Conservation (phyloP, 2,329 filamentous ascomycete genomes). For the Fusarium virguliforme region DNA sequence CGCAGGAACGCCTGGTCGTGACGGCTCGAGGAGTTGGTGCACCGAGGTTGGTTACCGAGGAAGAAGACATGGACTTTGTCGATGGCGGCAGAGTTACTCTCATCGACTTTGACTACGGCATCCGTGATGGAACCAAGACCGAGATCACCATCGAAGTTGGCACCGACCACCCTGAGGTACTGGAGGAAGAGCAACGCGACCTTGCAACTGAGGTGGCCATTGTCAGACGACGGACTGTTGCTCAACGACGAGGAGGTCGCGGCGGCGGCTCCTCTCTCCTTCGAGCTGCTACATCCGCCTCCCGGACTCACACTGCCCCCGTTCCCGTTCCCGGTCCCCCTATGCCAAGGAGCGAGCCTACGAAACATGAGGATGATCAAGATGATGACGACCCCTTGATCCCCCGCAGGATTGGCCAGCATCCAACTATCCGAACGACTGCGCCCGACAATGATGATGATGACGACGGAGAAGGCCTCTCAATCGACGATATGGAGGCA, state of each 20-base stretch:
- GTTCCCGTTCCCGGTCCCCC: conserved; percentile 25
- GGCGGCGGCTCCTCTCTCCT: conserved; percentile 61
- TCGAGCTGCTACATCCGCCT: conserved; percentile 65
- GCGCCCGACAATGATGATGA: conserved; percentile 53
- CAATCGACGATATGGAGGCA: conserved; percentile 72
- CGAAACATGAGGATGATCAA: conserved; percentile 37
- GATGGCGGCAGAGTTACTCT: conserved; percentile 83
- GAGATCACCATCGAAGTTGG: conserved; percentile 83
- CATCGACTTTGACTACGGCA: conserved; percentile 80
- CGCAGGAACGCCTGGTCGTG: conserved; percentile 75
- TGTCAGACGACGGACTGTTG: conserved; percentile 80
- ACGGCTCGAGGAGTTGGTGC: conserved; percentile 79
- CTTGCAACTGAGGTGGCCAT: conserved; percentile 85
- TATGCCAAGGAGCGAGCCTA: conserved; percentile 52
- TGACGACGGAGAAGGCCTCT: conserved; percentile 63
- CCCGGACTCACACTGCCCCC: conserved; percentile 42
- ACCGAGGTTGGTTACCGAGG: conserved; percentile 72
- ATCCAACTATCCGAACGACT: conserved; percentile 38
- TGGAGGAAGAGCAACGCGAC: conserved; percentile 82
- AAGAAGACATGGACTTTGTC: conserved; percentile 82
- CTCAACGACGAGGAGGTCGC: conserved; percentile 70
- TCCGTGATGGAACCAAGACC: conserved; percentile 68
- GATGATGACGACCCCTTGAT: conserved; percentile 67
- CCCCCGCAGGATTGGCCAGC: conserved; percentile 64
- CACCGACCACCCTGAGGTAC: conserved; percentile 75